Conservation (phyloP, 2,329 filamentous ascomycete species). For the Fusarium sp. region DNA sequence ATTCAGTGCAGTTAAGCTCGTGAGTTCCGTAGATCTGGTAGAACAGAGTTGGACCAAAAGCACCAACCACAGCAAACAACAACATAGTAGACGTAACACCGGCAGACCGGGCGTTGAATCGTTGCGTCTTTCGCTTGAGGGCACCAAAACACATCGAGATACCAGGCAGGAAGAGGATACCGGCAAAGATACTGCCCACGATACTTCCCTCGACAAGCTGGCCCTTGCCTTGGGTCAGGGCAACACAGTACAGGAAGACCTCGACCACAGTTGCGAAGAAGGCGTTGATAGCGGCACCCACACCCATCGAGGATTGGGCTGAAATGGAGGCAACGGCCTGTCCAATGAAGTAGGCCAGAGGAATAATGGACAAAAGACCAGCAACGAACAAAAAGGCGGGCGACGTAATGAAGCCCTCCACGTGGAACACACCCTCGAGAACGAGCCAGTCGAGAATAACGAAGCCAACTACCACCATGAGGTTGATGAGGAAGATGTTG, state of each 20-base stretch:
- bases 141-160: conserved; percentile 99
- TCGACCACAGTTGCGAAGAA: conserved; percentile 99
- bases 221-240: conserved; percentile 90
- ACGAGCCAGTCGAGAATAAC: conserved; percentile 94
- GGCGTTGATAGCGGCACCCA: conserved; percentile 96
- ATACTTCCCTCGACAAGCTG: conserved; percentile 96
- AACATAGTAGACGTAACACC: conserved; percentile 98
- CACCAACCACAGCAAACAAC: conserved; percentile 93
- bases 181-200: conserved; percentile 97
- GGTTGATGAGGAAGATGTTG: conserved; percentile 98
- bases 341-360: conserved; percentile 97
- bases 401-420: conserved; percentile 81
- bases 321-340: conserved; percentile 99
- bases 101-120: conserved; percentile 96
- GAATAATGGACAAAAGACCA: conserved; percentile 91
- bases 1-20: conserved; percentile 86
- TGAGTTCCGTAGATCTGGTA: conserved; percentile 99
- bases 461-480: conserved; percentile 93
- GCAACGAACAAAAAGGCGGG: conserved; percentile 88
- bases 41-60: conserved; percentile 95
- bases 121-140: conserved; percentile 96
- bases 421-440: conserved; percentile 74
- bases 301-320: conserved; percentile 97
- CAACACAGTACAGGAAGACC: conserved; percentile 97
- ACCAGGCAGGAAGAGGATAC: conserved; percentile 92